Base-by-base conservation (phyloP, 176 grass and related monocot genomes). In the Carex pumila region DNA sequence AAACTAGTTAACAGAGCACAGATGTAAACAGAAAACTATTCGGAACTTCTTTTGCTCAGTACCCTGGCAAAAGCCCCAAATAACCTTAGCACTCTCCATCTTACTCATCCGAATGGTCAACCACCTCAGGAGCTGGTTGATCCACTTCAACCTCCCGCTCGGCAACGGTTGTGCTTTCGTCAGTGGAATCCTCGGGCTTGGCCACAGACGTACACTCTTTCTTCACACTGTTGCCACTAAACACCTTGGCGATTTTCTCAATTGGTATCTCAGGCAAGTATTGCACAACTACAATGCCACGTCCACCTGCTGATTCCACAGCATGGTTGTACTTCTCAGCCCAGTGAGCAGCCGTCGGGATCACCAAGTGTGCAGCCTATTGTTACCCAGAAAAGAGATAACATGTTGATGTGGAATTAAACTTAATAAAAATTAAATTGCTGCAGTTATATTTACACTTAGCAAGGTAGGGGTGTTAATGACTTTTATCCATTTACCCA, bases 311-410 rank as follows among this genome's bases (percentile, higher is more conserved):
- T 43, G 43, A 41, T 0, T 0, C 53, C 62, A 99, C 61, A 41
- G 80, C 86, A 67, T 37, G 11, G 89, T 99, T 99, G 93, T 99
- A 99, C 89, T 89, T 95, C 12, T 95, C 83, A 6, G 83, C 61
- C 86, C 86, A 90, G 91, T 92, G 80, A 0, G 87, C 86, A 10
- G 89, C 96, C 17, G 87, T 93, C 39, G 96, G 91, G 15, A 95
- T 85, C 53, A 78, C 78, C 75, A 95, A 86, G 30, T 95, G 90
- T 31, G 91, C 89, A 47, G 83, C 41, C 81, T 83, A 14, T 75
- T 30, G 29, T 75, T 30, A 52, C 47, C 47, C 47, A 50, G 47
- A 54, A 29, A 75, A 54, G 0, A 52, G 4, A 52, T 12, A 53
- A 19, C 69, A 52, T 21, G 43, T 50, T 11, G 52, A 74, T 25